phyloP scores from a whole-genome alignment of 805 yeast genomes.

The Saccharomyces jurei region DNA sequence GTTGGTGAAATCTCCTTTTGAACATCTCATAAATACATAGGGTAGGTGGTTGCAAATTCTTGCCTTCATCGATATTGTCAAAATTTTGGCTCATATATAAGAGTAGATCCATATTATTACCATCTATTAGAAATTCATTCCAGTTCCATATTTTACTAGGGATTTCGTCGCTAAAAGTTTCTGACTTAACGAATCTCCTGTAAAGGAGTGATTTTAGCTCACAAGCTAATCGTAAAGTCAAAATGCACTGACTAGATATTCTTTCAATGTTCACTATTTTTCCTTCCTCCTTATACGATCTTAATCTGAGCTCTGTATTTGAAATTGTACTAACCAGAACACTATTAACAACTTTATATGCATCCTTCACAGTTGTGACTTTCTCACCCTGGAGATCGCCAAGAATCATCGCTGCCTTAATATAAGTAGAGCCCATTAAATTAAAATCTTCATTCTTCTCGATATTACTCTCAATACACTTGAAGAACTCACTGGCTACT shows the following conservation, averaged over 20 bases:
- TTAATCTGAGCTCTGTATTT: constrained; percentile 54
- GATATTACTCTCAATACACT: not conserved
- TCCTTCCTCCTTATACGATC: constrained; percentile 37
- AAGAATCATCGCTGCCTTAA: constrained; percentile 17
- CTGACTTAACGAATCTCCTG: not conserved
- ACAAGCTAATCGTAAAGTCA: constrained; percentile 45
- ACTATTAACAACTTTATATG: constrained; percentile 20
- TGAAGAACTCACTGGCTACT: not conserved
- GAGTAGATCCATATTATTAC: constrained; percentile 6
- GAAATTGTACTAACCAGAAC: constrained; percentile 50
- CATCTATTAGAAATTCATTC: constrained; percentile 3
- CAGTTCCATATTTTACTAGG: constrained; percentile 2
- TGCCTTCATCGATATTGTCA: not conserved
- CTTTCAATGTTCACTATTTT: constrained; percentile 46
- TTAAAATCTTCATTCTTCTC: not conserved
- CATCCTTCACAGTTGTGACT: not conserved
- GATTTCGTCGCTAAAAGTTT: not conserved
- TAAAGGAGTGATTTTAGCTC: constrained; percentile 27
- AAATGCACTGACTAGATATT: constrained; percentile 51
- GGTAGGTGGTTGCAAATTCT: not conserved
- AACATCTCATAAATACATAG: constrained; percentile 16
- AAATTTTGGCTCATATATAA: constrained; percentile 1
- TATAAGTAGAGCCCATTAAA: constrained; percentile 7
- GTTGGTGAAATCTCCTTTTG: constrained; percentile 15
- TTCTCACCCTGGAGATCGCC: constrained; percentile 7